These are phyloP conservation scores for Xylaria bambusicola DNA, from an alignment of 495 filamentous ascomycete genomes.

Conservation along the genomic window DNA sequence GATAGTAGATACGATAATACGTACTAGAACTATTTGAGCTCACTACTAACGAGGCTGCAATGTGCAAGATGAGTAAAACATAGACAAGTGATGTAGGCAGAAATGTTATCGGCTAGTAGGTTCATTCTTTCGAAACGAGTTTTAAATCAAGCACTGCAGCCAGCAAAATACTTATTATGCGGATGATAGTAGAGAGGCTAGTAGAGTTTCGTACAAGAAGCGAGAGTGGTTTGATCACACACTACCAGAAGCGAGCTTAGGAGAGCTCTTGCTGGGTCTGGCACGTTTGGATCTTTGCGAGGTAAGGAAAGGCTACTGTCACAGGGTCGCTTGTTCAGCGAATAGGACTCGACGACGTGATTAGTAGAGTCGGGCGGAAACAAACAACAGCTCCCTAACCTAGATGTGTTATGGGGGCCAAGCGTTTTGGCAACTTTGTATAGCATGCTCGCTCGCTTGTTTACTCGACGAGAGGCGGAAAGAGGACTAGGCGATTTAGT, in stretches of 20 bases:
- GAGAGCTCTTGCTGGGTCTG: not conserved
- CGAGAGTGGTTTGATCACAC: conserved; percentile 4
- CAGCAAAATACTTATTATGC: conserved; percentile 3
- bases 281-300: not conserved
- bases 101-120: conserved; percentile 7
- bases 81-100: not conserved
- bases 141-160: not conserved
- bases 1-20: not conserved
- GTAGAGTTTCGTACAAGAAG: not conserved
- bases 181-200: not conserved
- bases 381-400: conserved; percentile 9
- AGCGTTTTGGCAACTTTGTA: not conserved
- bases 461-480: not conserved
- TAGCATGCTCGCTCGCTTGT: conserved; percentile 16
- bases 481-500: not conserved
- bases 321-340: conserved; percentile 20
- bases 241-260: not conserved
- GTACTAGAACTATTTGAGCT: not conserved
- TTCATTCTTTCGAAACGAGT: conserved; percentile 1
- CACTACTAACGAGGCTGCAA: not conserved
- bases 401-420: not conserved
- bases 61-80: not conserved
- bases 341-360: conserved; percentile 18
- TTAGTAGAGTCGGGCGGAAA: conserved; percentile 8
- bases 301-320: not conserved